Evolutionary conservation across 805 yeast genomes (phyloP).

Genomic region (Candida xiaguanensis): DNA sequence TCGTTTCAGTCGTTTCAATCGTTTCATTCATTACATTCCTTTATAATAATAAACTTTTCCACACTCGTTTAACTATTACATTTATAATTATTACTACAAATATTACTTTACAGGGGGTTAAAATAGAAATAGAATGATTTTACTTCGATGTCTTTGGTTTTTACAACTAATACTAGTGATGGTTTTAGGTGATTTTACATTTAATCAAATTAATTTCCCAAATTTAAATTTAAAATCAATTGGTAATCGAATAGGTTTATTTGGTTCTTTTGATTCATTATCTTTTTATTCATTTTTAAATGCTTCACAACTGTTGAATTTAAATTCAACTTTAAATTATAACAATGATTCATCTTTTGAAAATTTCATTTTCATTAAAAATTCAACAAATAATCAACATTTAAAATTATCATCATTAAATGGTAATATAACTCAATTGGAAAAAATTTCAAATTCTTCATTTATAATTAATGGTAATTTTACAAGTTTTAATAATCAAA

Average conservation of each 20-base stretch:
- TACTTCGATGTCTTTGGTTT: slow-evolving; percentile 1
- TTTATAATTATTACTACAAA: no score
- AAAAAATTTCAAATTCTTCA: slow-evolving; percentile 22
- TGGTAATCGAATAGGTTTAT: slow-evolving; percentile 29
- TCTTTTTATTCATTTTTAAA: slow-evolving; percentile 25
- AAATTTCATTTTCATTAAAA: slow-evolving; percentile 23
- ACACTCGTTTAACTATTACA: no score
- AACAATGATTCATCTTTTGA: slow-evolving; percentile 12
- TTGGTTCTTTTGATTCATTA: slow-evolving; percentile 28
- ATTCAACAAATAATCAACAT: slow-evolving; percentile 15
- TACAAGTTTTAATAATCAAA: slow-evolving; percentile 24
- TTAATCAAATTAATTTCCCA: slow-evolving; percentile 15
- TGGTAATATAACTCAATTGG: slow-evolving; percentile 28
- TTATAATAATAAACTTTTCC: no score
- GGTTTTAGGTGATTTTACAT: slow-evolving; percentile 1
- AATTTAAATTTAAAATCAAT: slow-evolving; percentile 19
- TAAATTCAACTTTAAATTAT: background rate
- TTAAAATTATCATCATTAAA: slow-evolving; percentile 25
- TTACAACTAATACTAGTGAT: background rate
- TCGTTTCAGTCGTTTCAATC: background rate
- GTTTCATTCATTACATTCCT: no score
- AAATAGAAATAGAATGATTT: background rate
- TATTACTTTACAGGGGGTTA: no score
- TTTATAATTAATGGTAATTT: slow-evolving; percentile 36
- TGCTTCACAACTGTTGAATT: slow-evolving; percentile 20